phyloP scores from a whole-genome alignment of 441 rosid genomes.

The Populus hybrid region DNA sequence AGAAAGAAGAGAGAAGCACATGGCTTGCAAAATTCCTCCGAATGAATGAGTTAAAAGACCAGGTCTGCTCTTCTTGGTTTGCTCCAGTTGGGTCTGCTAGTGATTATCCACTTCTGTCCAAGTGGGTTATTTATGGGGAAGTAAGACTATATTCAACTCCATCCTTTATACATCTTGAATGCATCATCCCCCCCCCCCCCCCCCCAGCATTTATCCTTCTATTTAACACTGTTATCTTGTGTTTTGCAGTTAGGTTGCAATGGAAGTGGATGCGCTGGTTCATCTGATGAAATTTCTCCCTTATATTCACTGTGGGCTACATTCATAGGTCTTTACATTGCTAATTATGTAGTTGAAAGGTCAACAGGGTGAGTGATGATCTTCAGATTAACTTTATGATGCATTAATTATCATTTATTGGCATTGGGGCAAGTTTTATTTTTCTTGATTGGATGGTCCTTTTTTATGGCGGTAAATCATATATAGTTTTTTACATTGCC shows the following conservation, averaged over 20 bases:
- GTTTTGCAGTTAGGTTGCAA: conserved; percentile 59
- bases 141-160: conserved; percentile 36
- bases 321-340: conserved; percentile 96
- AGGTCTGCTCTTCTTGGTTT: conserved; percentile 98
- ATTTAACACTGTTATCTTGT: conserved; percentile 13
- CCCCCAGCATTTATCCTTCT: conserved; percentile 1
- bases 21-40: conserved; percentile 73
- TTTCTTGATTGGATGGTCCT: neutral
- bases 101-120: conserved; percentile 95
- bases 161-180: conserved; percentile 9
- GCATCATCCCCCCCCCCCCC: neutral
- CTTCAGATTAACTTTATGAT: conserved; percentile 12
- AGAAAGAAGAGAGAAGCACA: conserved; percentile 62
- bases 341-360: conserved; percentile 97
- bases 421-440: neutral
- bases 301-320: conserved; percentile 99
- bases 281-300: conserved; percentile 95
- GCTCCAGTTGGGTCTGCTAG: conserved; percentile 99
- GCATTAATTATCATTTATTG: neutral
- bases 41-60: conserved; percentile 88
- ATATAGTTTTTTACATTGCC: neutral
- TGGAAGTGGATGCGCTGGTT: conserved; percentile 63
- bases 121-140: conserved; percentile 99
- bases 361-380: conserved; percentile 85
- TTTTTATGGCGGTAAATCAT: neutral